phyloP scores from a whole-genome alignment of 768 basidiomycete genomes.

The Lactarius indigo region DNA sequence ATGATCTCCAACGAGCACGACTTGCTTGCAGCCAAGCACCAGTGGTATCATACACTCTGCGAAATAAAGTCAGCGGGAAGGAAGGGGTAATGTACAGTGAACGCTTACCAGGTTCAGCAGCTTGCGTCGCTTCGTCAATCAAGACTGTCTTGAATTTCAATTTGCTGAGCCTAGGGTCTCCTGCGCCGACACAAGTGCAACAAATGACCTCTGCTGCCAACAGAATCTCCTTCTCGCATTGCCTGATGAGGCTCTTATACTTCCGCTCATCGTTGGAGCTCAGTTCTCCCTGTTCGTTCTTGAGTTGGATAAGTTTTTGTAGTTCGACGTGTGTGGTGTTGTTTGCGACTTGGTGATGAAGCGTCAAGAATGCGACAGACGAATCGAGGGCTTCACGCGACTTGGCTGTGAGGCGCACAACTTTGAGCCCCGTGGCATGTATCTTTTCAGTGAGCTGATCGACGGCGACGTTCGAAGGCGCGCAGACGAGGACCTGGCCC shows the following conservation, averaged over 20 bases:
- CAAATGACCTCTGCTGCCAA: slow-evolving; percentile 96
- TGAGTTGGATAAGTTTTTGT: slow-evolving; percentile 96
- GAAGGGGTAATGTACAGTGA: slow-evolving; percentile 7
- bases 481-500: slow-evolving; percentile 97
- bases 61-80: slow-evolving; percentile 17
- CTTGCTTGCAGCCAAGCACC: slow-evolving; percentile 96
- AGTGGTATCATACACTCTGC: slow-evolving; percentile 99
- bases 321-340: slow-evolving; percentile 94
- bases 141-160: slow-evolving; percentile 98
- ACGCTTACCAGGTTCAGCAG: slow-evolving; percentile 84
- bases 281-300: slow-evolving; percentile 96
- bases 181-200: slow-evolving; percentile 96
- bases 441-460: slow-evolving; percentile 99
- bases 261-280: slow-evolving; percentile 96
- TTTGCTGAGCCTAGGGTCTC: slow-evolving; percentile 93
- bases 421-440: slow-evolving; percentile 97
- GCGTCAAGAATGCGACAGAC: slow-evolving; percentile 88
- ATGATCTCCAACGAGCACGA: slow-evolving; percentile 96
- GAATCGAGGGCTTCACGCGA: slow-evolving; percentile 97
- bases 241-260: slow-evolving; percentile 92
- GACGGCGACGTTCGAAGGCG: slow-evolving; percentile 98
- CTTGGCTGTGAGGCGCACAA: slow-evolving; percentile 96
- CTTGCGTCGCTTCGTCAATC: slow-evolving; percentile 98
- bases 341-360: slow-evolving; percentile 97
- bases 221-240: slow-evolving; percentile 97